phyloP scores from a whole-genome alignment of 768 basidiomycete genomes.

The Artomyces pyxidatus region DNA sequence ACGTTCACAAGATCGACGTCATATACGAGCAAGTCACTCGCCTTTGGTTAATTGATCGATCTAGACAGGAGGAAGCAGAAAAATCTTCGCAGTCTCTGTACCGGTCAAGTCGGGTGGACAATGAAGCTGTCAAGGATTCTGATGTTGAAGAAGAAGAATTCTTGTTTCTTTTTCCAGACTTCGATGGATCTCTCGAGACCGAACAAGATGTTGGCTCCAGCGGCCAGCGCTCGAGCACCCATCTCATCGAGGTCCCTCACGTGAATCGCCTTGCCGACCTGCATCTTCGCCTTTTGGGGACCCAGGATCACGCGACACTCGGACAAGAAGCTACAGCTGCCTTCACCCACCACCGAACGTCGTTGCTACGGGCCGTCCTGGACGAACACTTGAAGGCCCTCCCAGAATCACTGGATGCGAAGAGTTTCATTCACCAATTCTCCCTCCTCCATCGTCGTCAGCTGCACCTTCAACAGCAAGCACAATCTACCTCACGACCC shows the following conservation, averaged over 20 bases:
- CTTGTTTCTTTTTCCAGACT: conserved; percentile 76
- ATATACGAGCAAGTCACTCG: conserved; percentile 63
- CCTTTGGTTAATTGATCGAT: conserved; percentile 81
- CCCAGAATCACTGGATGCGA: conserved; percentile 35
- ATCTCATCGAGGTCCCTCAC: conserved; percentile 27
- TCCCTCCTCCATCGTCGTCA: conserved; percentile 37
- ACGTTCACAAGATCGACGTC: conserved; percentile 32
- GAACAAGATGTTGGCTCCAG: background rate
- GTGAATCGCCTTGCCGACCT: conserved; percentile 35
- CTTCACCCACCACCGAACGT: conserved; percentile 10
- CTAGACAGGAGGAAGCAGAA: conserved; percentile 56
- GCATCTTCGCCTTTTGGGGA: conserved; percentile 37
- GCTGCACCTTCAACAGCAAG: conserved; percentile 22
- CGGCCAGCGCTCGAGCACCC: conserved; percentile 7
- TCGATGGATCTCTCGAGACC: conserved; percentile 44
- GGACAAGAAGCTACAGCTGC: conserved; percentile 21
- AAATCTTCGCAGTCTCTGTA: conserved; percentile 70
- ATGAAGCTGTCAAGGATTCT: conserved; percentile 53
- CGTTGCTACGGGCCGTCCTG: conserved; percentile 12
- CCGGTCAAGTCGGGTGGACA: conserved; percentile 46
- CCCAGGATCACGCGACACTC: background rate
- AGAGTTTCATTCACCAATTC: conserved; percentile 46
- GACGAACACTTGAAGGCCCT: conserved; percentile 4
- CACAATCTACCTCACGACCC: conserved; percentile 14
- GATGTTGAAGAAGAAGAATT: conserved; percentile 84